These are phyloP conservation scores for Choiromyces venosus DNA, from an alignment of 495 filamentous ascomycete species.

Conservation along the genomic window DNA sequence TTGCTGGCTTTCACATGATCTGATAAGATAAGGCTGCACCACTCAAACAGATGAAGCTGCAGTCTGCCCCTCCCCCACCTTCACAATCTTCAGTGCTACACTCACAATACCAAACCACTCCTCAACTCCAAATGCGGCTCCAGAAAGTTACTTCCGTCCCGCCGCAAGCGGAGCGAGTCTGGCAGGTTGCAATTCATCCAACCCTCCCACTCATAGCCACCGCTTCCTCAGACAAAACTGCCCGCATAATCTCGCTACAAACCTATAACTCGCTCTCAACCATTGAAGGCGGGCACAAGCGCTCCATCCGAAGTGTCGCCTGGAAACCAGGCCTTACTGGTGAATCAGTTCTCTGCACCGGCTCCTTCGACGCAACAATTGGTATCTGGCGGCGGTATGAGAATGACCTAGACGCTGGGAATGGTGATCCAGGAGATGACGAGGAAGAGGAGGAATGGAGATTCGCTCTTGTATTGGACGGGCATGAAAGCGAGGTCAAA, in stretches of 20 bases:
- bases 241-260: conserved; percentile 78
- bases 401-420: conserved; percentile 41
- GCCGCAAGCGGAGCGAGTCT: conserved; percentile 73
- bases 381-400: conserved; percentile 77
- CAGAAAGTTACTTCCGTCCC: conserved; percentile 52
- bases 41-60: not conserved
- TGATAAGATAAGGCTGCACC: not conserved
- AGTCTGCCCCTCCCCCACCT: conserved; percentile 1
- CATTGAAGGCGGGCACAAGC: conserved; percentile 82
- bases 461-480: conserved; percentile 79
- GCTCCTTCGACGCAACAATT: conserved; percentile 82
- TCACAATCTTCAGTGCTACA: conserved; percentile 5
- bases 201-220: conserved; percentile 83
- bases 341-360: conserved; percentile 76
- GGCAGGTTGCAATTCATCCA: conserved; percentile 80
- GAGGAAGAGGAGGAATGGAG: conserved; percentile 79
- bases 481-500: conserved; percentile 92
- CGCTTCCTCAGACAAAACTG: conserved; percentile 74
- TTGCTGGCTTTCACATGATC: not conserved
- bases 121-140: conserved; percentile 35
- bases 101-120: not conserved
- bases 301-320: conserved; percentile 68
- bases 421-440: conserved; percentile 34
- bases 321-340: conserved; percentile 70
- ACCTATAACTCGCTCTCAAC: conserved; percentile 70